Conservation (phyloP, 768 basidiomycete genomes). For the Phylloporus arenicola region DNA sequence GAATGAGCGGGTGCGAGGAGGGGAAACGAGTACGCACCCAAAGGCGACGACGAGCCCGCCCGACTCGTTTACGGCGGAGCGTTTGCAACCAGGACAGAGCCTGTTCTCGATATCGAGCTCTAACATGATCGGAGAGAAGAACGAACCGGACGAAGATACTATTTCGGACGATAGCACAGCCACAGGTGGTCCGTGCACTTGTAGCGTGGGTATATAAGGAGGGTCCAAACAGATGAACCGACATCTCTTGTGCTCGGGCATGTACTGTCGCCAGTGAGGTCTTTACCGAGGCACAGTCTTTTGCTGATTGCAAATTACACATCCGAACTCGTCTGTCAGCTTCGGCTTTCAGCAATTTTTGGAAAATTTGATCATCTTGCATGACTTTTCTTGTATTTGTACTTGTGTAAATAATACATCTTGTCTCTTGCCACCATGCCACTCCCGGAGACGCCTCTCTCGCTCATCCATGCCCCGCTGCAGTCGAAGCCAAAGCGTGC, state of each 20-base stretch:
- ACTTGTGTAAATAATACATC: background rate
- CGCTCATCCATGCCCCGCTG: slow-evolving; percentile 51
- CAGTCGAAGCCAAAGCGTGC: slow-evolving; percentile 65
- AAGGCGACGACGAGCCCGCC: slow-evolving; percentile 93
- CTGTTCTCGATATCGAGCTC: slow-evolving; percentile 43
- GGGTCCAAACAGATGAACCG: too few relatives aligned
- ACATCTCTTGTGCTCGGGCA: slow-evolving; percentile 91
- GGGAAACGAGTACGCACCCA: slow-evolving; percentile 58
- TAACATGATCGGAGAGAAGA: background rate
- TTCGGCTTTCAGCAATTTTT: slow-evolving; percentile 92
- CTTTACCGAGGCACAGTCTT: slow-evolving; percentile 91
- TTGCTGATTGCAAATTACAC: slow-evolving; percentile 98
- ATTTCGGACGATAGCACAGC: background rate
- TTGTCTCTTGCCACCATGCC: slow-evolving; percentile 45
- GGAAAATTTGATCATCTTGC: slow-evolving; percentile 36
- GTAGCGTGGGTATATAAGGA: slow-evolving; percentile 7
- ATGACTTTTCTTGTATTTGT: background rate
- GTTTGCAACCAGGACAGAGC: slow-evolving; percentile 77
- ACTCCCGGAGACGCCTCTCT: slow-evolving; percentile 51
- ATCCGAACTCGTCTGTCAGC: slow-evolving; percentile 91
- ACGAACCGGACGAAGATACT: background rate
- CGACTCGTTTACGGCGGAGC: slow-evolving; percentile 71
- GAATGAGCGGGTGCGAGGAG: background rate
- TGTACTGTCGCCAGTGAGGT: slow-evolving; percentile 95
- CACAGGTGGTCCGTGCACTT: slow-evolving; percentile 19